Evolutionary conservation across 208 protist species (phyloP), one percentile per base, ranked within the genome.

Genomic region (Wallacemonas sp.): DNA sequence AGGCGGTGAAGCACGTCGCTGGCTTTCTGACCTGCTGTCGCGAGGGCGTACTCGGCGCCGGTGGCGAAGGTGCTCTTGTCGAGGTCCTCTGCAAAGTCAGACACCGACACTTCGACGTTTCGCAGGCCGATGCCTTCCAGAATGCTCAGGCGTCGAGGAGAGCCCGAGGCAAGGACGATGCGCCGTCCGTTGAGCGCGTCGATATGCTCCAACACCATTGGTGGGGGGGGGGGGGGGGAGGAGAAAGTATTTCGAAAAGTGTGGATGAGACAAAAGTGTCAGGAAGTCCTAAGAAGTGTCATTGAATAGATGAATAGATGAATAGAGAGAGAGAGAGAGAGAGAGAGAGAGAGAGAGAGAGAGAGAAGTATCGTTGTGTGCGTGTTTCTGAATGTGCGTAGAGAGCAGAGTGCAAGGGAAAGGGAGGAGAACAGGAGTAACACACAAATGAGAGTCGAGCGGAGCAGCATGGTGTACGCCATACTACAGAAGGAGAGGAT

Each of bases 121-220:
- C 25, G 16, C 1, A 84, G 73, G 1, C 77, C 77, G n/a, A 76
- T 42, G 25, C 38, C 22, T 4, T 59, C 33, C 5, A 84, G 72
- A 54, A 79, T 70, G 33, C 67, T 66, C 25, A 65, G 65, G 4
- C 77, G 77, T 23, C 77, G 69, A 8, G 69, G 68, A 42, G 77
- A 84, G 26, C 66, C 66, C 23, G 73, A 79, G n/a, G 77, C 77
- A 16, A 84, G 73, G 10, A 84, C 45, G 31, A 79, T 71, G 23
- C 67, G 68, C 45, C 62, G 75, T 10, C 54, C 10, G 45, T 67
- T 59, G 31, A 84, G 59, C 26, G 63, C 16, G 48, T 66, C 66
- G 14, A 84, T 16, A 32, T 75, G 42, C 52, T 84, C 55, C 10
- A 84, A 39, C 14, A 79, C 67, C 77, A 78, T 83, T 33, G 20